phyloP scores from a whole-genome alignment of 2,329 filamentous ascomycete species.

The Aspergillaceae sp. region DNA sequence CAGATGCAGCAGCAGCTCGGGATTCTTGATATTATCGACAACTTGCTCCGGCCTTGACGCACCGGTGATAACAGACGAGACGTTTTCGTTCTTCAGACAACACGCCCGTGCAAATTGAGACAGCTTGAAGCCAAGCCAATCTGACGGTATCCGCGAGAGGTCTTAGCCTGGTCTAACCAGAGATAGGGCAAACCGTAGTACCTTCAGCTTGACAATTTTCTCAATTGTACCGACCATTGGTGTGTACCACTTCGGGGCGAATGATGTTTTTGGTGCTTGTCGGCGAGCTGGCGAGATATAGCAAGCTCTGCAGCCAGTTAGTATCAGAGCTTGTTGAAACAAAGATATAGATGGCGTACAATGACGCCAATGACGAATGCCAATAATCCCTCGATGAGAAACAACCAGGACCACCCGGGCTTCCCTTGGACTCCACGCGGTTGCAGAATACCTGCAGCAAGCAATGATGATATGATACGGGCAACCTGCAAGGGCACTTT shows the following conservation, averaged over 20 bases:
- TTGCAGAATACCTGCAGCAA: slow-evolving; percentile 34
- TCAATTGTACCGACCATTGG: slow-evolving; percentile 39
- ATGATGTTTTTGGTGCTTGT: slow-evolving; percentile 19
- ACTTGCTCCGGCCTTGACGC: slow-evolving; percentile 39
- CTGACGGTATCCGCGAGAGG: slow-evolving; percentile 10
- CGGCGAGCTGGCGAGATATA: slow-evolving; percentile 22
- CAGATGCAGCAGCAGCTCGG: slow-evolving; percentile 38
- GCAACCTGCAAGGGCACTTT: slow-evolving; percentile 9
- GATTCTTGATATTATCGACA: slow-evolving; percentile 36
- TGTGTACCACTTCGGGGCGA: slow-evolving; percentile 25
- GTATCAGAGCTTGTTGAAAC: slow-evolving; percentile 9
- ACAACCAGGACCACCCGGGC: slow-evolving; percentile 36
- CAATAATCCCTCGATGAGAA: slow-evolving; percentile 38
- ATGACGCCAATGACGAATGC: slow-evolving; percentile 36
- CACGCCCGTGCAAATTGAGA: slow-evolving; percentile 52
- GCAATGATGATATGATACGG: slow-evolving; percentile 29
- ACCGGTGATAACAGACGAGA: slow-evolving; percentile 37
- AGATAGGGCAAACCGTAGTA: background rate
- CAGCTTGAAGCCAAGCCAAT: slow-evolving; percentile 43
- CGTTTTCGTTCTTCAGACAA: slow-evolving; percentile 51
- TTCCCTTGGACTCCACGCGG: slow-evolving; percentile 36
- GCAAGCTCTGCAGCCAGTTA: slow-evolving; percentile 14
- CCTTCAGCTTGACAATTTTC: slow-evolving; percentile 46
- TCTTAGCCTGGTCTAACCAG: background rate
- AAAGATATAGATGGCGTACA: slow-evolving; percentile 21